These are phyloP conservation scores for Backusella westeae DNA, from an alignment of 192 early-diverging fungal species.

Conservation along the genomic window DNA sequence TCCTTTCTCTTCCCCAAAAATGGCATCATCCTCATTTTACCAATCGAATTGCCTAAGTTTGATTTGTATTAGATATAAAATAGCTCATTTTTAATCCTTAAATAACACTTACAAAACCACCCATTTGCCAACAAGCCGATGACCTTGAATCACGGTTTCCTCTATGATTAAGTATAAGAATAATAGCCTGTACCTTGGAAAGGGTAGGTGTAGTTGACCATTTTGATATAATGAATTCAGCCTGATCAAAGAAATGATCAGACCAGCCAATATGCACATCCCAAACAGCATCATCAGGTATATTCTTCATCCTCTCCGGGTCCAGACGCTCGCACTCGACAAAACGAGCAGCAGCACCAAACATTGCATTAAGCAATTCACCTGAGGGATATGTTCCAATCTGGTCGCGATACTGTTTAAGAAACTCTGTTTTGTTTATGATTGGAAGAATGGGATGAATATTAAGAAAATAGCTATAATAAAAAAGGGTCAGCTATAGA, in stretches of 20 bases:
- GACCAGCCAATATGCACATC: slow-evolving; percentile 27
- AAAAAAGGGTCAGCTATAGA: not conserved
- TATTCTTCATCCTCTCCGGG: not conserved
- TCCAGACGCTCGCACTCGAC: slow-evolving; percentile 21
- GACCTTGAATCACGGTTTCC: slow-evolving; percentile 23
- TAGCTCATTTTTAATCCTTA: not conserved
- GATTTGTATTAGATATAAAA: not conserved
- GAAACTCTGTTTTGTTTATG: slow-evolving; percentile 60
- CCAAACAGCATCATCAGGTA: slow-evolving; percentile 20
- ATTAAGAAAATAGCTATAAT: slow-evolving; percentile 55
- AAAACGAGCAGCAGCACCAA: slow-evolving; percentile 30
- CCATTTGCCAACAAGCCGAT: slow-evolving; percentile 25
- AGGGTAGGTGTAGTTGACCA: slow-evolving; percentile 16
- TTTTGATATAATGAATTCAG: slow-evolving; percentile 13
- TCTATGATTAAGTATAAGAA: slow-evolving; percentile 27
- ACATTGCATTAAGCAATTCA: slow-evolving; percentile 26
- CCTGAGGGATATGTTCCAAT: slow-evolving; percentile 19
- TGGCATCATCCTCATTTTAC: not conserved
- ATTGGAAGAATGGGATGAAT: slow-evolving; percentile 71
- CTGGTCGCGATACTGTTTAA: slow-evolving; percentile 37
- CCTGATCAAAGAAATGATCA: slow-evolving; percentile 27
- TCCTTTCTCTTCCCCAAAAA: not conserved
- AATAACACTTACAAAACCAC: slow-evolving; percentile 15
- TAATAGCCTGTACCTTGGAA: slow-evolving; percentile 30
- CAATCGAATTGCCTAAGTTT: not conserved